phyloP scores from a whole-genome alignment of 2,329 filamentous ascomycete species.

The Trichoderma lentiforme region DNA sequence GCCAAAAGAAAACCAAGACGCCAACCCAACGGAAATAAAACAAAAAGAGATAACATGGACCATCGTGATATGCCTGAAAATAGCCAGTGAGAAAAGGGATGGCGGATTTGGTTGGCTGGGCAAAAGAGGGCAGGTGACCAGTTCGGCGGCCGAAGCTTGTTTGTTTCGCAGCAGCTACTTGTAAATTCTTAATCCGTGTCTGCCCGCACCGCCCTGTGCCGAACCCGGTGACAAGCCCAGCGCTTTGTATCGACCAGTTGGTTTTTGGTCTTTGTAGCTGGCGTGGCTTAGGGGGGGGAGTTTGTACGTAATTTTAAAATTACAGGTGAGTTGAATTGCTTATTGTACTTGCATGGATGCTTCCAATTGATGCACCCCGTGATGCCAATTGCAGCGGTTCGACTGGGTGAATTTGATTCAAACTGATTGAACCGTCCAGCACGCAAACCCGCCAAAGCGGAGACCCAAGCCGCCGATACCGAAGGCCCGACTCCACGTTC shows the following conservation, averaged over 20 bases:
- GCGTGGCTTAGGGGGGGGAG: not conserved
- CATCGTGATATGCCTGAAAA: not conserved
- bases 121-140: not conserved
- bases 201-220: slow-evolving; percentile 15
- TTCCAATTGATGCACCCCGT: not conserved
- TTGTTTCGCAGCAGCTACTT: not conserved
- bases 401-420: not conserved
- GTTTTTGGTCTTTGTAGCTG: not conserved
- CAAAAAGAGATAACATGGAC: not conserved
- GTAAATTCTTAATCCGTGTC: not conserved
- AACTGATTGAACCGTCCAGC: not conserved
- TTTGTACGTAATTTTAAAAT: not conserved
- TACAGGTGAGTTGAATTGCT: not conserved
- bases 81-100: not conserved
- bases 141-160: not conserved
- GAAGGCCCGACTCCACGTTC: not conserved
- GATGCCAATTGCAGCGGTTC: too few relatives aligned
- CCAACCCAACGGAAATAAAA: not conserved
- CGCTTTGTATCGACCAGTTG: not conserved
- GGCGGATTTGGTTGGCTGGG: not conserved
- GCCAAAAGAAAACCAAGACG: not conserved
- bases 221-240: not conserved
- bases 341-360: not conserved
- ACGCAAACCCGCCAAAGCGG: not conserved
- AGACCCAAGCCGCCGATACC: slow-evolving; percentile 1